A percentile compares a stretch with the other conserved stretches of the same genome.
Conservation (phyloP, 2,329 filamentous ascomycete species). For the Aspergillus eucalypticola region DNA sequence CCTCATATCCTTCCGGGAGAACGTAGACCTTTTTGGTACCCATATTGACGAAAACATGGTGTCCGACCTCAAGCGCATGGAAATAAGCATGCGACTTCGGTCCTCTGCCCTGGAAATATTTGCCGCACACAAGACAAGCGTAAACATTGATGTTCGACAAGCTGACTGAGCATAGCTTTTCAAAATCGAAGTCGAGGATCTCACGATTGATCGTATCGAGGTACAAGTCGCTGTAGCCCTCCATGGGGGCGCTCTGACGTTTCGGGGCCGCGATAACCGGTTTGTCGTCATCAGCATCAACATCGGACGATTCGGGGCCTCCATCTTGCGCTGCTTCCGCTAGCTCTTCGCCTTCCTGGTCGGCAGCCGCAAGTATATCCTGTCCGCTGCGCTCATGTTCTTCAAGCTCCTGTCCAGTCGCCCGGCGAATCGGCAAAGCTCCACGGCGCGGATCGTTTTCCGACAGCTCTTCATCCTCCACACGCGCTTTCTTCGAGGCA, state of each 20-base stretch:
- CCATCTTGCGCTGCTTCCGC: slow-evolving; percentile 34
- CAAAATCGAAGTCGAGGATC: slow-evolving; percentile 96
- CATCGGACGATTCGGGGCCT: slow-evolving; percentile 29
- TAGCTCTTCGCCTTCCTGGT: slow-evolving; percentile 65
- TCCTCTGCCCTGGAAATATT: slow-evolving; percentile 92
- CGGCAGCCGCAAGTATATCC: slow-evolving; percentile 58
- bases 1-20: slow-evolving; percentile 93
- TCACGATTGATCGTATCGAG: slow-evolving; percentile 94
- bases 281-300: slow-evolving; percentile 42
- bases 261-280: slow-evolving; percentile 41
- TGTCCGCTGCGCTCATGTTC: slow-evolving; percentile 39
- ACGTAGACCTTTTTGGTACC: slow-evolving; percentile 55
- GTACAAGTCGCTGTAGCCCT: slow-evolving; percentile 93
- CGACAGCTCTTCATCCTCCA: slow-evolving; percentile 37
- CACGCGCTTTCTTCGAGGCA: slow-evolving; percentile 46
- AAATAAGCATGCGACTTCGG: slow-evolving; percentile 96
- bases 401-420: slow-evolving; percentile 35
- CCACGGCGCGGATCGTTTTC: slow-evolving; percentile 28
- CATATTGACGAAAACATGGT: slow-evolving; percentile 99
- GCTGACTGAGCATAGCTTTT: slow-evolving; percentile 95
- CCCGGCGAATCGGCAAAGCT: slow-evolving; percentile 27
- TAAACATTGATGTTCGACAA: slow-evolving; percentile 99
- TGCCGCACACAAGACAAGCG: slow-evolving; percentile 94
- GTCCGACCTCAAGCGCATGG: slow-evolving; percentile 89
- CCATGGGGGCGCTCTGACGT: slow-evolving; percentile 75